phyloP scores from a whole-genome alignment of 148 eudicot species.

The Fallopia convolvulus region DNA sequence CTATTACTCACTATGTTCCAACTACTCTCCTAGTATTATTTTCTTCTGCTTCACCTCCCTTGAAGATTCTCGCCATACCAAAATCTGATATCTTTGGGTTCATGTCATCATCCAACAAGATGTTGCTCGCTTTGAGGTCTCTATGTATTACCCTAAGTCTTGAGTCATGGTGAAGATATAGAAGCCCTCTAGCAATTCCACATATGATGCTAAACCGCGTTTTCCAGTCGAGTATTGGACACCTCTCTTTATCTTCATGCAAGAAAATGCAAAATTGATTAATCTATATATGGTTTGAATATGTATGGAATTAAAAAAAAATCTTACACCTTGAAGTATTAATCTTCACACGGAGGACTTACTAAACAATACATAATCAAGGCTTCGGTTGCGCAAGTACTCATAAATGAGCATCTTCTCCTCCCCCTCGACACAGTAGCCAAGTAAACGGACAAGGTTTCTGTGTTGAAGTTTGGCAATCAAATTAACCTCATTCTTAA shows the following conservation, averaged over 20 bases:
- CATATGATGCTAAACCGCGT: slow-evolving; percentile 10
- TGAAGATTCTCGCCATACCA: slow-evolving; percentile 9
- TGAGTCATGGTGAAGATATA: slow-evolving; percentile 13
- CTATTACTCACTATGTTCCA: slow-evolving; percentile 4
- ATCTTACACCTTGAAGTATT: background rate
- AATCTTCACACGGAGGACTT: background rate
- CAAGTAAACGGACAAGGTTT: slow-evolving; percentile 11
- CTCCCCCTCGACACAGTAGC: background rate
- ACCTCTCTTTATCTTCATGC: slow-evolving; percentile 1
- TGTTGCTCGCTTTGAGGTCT: slow-evolving; percentile 9
- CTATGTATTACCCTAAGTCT: slow-evolving; percentile 8
- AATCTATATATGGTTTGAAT: background rate
- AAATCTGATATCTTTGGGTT: slow-evolving; percentile 11
- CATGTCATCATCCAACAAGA: slow-evolving; percentile 3
- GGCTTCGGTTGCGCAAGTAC: slow-evolving; percentile 10
- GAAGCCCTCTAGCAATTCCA: slow-evolving; percentile 9
- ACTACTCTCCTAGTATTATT: slow-evolving; percentile 7
- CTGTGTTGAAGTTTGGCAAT: slow-evolving; percentile 16
- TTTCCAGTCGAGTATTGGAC: background rate
- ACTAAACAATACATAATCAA: background rate
- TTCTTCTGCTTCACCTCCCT: slow-evolving; percentile 5
- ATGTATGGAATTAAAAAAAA: background rate
- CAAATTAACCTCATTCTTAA: slow-evolving; percentile 12
- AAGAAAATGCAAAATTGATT: background rate
- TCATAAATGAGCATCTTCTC: slow-evolving; percentile 11